Evolutionary conservation across 1,284 basidiomycete species (phyloP).

Genomic region (Apiotrichum veenhuisii): DNA sequence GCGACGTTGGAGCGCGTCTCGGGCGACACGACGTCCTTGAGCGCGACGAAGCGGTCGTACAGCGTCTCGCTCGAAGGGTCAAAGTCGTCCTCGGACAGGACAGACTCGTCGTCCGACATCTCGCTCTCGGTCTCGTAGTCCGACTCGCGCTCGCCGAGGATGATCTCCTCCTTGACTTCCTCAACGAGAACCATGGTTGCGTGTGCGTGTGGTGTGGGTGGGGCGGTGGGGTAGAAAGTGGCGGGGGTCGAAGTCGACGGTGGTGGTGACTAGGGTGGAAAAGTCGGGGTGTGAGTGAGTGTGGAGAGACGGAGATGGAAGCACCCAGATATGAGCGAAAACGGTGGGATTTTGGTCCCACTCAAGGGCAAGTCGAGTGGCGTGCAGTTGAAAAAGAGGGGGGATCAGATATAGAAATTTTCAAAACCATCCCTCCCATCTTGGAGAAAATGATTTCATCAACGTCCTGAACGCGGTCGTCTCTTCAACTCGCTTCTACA

Average conservation of each 20-base stretch:
- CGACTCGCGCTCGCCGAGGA: conserved; percentile 35
- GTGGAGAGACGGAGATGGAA: neutral
- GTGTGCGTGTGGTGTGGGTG: conserved; percentile 1
- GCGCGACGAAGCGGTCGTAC: conserved; percentile 79
- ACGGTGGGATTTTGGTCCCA: neutral
- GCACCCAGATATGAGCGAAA: too few relatives aligned
- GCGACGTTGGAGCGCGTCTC: conserved; percentile 73
- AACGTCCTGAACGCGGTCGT: too few relatives aligned
- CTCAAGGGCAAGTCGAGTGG: too few relatives aligned
- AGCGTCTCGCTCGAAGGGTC: conserved; percentile 62
- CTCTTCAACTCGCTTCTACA: too few relatives aligned
- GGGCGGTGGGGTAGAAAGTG: conserved; percentile 2
- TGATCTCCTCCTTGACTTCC: conserved; percentile 43
- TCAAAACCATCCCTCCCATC: neutral
- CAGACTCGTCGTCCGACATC: conserved; percentile 29
- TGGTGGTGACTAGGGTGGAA: neutral
- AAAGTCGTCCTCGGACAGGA: conserved; percentile 37
- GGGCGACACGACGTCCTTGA: conserved; percentile 93
- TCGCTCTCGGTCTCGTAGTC: conserved; percentile 44
- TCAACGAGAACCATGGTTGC: conserved; percentile 46
- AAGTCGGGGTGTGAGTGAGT: neutral
- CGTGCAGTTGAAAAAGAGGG: too few relatives aligned
- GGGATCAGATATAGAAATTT: too few relatives aligned
- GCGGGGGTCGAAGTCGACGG: neutral
- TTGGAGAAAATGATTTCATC: too few relatives aligned